phyloP scores from a whole-genome alignment of 192 early-diverging fungal species.

The Coemansia sp. region DNA sequence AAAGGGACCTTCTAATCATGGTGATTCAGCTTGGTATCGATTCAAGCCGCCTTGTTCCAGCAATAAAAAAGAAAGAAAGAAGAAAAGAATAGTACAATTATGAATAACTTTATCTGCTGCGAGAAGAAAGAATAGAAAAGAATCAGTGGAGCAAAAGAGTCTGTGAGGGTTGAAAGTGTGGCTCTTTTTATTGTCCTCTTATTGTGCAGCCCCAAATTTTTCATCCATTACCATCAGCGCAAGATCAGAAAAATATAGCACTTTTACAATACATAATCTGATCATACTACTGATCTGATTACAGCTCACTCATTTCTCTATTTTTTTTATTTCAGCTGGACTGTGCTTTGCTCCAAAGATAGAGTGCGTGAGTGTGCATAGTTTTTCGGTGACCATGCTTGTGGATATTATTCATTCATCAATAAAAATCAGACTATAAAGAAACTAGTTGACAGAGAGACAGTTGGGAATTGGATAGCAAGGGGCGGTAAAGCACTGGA shows the following conservation, averaged over 20 bases:
- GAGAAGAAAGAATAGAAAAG: neutral
- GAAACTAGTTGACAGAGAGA: constrained; percentile 4
- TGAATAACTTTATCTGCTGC: neutral
- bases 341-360: no score
- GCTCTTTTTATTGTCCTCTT: no score
- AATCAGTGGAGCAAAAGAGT: neutral
- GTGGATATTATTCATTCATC: neutral
- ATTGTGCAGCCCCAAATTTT: no score
- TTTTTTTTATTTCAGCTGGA: no score
- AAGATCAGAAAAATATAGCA: neutral
- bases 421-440: neutral
- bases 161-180: no score
- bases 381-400: neutral
- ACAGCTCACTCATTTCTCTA: no score
- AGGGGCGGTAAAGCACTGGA: constrained; percentile 28
- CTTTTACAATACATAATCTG: neutral
- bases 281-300: neutral
- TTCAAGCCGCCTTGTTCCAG: constrained; percentile 1
- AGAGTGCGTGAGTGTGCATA: no score
- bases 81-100: neutral
- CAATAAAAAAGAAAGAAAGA: constrained; percentile 11
- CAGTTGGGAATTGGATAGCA: constrained; percentile 37
- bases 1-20: constrained; percentile 31
- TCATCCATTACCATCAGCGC: no score
- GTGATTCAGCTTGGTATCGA: neutral